Conservation (phyloP, 495 filamentous ascomycete genomes). For the Lentithecium fluviatile region DNA sequence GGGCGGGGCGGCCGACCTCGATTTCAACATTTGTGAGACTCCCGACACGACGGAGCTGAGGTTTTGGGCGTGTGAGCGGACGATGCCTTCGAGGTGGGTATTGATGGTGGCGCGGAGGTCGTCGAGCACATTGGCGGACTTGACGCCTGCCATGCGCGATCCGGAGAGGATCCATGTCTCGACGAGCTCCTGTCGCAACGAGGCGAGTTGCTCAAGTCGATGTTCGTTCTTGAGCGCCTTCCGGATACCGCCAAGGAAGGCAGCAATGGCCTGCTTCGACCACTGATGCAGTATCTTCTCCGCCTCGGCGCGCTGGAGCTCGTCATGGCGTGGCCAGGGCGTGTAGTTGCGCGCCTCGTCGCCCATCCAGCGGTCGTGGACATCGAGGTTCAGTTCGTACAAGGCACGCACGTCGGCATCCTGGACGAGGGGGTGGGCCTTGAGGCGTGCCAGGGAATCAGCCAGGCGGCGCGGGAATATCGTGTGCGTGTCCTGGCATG, state of each 20-base stretch:
- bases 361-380: slow-evolving; percentile 77
- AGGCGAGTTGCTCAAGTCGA: slow-evolving; percentile 66
- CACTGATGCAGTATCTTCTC: slow-evolving; percentile 67
- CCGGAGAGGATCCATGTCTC: slow-evolving; percentile 66
- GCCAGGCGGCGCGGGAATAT: slow-evolving; percentile 71
- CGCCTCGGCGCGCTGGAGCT: slow-evolving; percentile 64
- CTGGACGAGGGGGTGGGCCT: slow-evolving; percentile 65
- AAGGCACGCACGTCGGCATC: slow-evolving; percentile 63
- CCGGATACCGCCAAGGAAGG: slow-evolving; percentile 60
- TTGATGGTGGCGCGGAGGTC: slow-evolving; percentile 69
- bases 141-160: slow-evolving; percentile 46
- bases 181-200: slow-evolving; percentile 66
- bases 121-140: slow-evolving; percentile 55
- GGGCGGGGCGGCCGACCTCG: slow-evolving; percentile 29
- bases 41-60: slow-evolving; percentile 61
- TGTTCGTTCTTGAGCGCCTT: slow-evolving; percentile 54
- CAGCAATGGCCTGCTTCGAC: slow-evolving; percentile 68
- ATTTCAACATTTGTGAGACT: slow-evolving; percentile 43
- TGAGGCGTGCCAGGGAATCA: slow-evolving; percentile 67
- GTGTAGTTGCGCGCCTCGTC: slow-evolving; percentile 83
- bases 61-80: slow-evolving; percentile 57
- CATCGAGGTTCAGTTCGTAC: slow-evolving; percentile 74
- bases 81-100: slow-evolving; percentile 56
- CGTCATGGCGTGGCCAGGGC: slow-evolving; percentile 85
- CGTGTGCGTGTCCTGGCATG: slow-evolving; percentile 70